Evolutionary conservation across 345 rosid genomes (phyloP), one percentile per base, ranked within the genome.

Genomic region (Citrus trifoliata): DNA sequence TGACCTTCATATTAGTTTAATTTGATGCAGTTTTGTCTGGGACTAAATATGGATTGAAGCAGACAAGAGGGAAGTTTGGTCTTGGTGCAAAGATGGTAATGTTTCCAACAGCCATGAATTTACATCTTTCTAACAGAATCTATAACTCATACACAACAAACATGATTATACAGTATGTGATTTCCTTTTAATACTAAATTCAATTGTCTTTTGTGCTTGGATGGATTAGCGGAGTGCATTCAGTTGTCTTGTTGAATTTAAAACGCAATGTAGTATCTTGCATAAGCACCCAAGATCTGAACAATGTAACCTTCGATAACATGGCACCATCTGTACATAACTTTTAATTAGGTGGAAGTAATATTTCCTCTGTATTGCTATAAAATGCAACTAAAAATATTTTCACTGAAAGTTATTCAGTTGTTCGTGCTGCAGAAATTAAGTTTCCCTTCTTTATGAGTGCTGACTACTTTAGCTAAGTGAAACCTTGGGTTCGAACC

Each of bases 11-110:
- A 19, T 62, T 58, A 68, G 21, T n/a, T 40, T 80, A 46, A 68
- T 88, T 76, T 63, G 66, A 61, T 80, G 87, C 87, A 95, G 97
- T 93, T 84, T 80, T 95, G 82, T 95, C 98, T 21, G 99, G 98
- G 71, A 95, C 99, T 24, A 95, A 93, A 82, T 95, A 95, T 88
- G 99, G 99, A 77, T 89, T 93, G 83, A 95, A 94, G 85, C 99
- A 95, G 85, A 93, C 99, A 60, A 96, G 98, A 77, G 99, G 99
- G 71, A 95, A 95, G 87, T 95, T 95, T 88, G 99, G 99, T 80
- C 93, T 95, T 79, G 99, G 98, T 66, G 99, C 99, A 73, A 95
- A 95, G 88, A 93, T 95, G 99, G 99, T 95, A 90, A 78, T 56
- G 53, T 64, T 32, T 32, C 53, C 66, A 14, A 5, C 61, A 38